Evolutionary conservation across 2,329 filamentous ascomycete species (phyloP), one percentile per base, ranked within the genome.

Genomic region (Cladophialophora psammophila): DNA sequence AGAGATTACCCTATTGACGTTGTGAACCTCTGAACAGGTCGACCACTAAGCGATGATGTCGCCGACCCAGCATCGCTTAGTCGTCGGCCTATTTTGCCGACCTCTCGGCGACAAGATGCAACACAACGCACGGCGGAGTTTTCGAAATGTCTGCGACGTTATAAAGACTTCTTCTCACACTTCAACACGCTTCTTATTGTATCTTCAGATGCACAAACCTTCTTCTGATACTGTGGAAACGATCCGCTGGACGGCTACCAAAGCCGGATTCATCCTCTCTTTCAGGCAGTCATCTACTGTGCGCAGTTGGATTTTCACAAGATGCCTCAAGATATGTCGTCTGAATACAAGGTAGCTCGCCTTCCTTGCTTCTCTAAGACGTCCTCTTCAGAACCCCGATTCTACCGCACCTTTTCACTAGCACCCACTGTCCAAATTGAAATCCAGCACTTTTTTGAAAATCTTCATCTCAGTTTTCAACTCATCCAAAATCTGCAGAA

Each of bases 31-130:
- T n/a, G 9, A 26, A 26, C 6, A 50, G 6, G 59, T 53, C 48
- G 59, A 31, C 59, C 45, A 61, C 59, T 61, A 40, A 61, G 59
- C 59, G 59, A 53, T 40, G 45, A 52, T 52, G 55, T 40, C 36
- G 36, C 13, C 20, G 55, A 8, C n/a, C n/a, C 35, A 12, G 42
- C 34, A 15, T 36, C 32, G n/a, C 32, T 18, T 18, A 18, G n/a
- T 36, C 32, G 5, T n/a, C n/a, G 26, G 53, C 45, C 20, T 34
- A 10, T 34, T 13, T 12, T 9, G 45, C 34, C 36, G 32, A 32
- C 45, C 2, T 20, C 45, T 26, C 45, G 6, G 45, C 45, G 26
- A 9, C 26, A 26, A 26, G 26, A 26, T 3, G 3, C 26, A 7
- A 50, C 18, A 50, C n/a, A n/a, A n/a, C 45, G 12, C 45, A 10